Conservation (phyloP, 1,284 basidiomycete genomes). For the Trametes sp. region DNA sequence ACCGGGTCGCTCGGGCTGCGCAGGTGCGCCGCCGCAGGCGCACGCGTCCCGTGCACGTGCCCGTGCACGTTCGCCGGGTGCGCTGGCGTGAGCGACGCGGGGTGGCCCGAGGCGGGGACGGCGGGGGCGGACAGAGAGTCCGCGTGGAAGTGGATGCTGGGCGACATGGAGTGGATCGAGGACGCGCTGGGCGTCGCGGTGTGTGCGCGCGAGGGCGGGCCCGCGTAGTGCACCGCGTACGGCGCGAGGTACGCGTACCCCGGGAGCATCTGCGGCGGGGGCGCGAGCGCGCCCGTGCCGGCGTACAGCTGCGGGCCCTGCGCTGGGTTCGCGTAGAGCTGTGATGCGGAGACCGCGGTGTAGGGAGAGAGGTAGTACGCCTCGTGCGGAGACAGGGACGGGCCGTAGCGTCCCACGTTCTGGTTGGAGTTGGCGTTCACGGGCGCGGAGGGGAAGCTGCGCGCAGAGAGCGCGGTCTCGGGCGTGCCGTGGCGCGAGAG, state of each 20-base stretch:
- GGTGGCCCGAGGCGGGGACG: not conserved
- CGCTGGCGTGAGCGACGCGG: constrained; percentile 6
- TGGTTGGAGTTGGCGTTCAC: constrained; percentile 8
- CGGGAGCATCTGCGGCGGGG: not conserved
- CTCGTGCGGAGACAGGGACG: not conserved
- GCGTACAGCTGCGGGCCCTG: not conserved
- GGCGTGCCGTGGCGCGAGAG: constrained; percentile 33
- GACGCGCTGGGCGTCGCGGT: constrained; percentile 34
- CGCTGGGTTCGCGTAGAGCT: not conserved
- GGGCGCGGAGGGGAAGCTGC: constrained; percentile 22
- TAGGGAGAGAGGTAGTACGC: constrained; percentile 9
- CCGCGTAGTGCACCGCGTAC: constrained; percentile 13
- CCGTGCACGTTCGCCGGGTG: constrained; percentile 3
- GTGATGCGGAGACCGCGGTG: not conserved
- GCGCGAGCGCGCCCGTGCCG: too few relatives aligned
- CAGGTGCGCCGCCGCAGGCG: constrained; percentile 14
- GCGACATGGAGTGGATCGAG: constrained; percentile 40
- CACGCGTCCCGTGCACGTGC: not conserved
- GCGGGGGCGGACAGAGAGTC: not conserved
- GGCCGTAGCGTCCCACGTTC: constrained; percentile 3
- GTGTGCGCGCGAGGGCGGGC: constrained; percentile 26
- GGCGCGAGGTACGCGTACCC: constrained; percentile 10
- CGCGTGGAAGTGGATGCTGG: constrained; percentile 38
- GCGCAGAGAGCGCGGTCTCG: constrained; percentile 25
- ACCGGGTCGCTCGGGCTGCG: constrained; percentile 29